Evolutionary conservation across 257 asterid species (phyloP).

Genomic region (Primulina tabacum): DNA sequence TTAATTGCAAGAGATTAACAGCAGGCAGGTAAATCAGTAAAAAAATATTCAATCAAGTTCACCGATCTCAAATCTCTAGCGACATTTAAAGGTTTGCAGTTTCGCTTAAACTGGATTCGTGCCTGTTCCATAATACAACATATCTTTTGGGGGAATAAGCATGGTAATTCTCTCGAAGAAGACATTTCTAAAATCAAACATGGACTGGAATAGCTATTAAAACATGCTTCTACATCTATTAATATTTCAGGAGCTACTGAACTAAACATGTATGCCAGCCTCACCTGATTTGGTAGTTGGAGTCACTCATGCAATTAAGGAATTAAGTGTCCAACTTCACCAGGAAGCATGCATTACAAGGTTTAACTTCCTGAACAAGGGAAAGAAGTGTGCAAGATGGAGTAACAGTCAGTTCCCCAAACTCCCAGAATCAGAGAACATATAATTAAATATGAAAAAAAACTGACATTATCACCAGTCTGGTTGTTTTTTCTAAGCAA

Average conservation of each 20-base stretch:
- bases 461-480: slow-evolving; percentile 24
- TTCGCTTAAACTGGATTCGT: neutral
- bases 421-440: slow-evolving; percentile 28
- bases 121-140: neutral
- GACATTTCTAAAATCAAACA: slow-evolving; percentile 17
- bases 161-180: slow-evolving; percentile 18
- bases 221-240: slow-evolving; percentile 13
- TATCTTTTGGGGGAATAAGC: slow-evolving; percentile 11
- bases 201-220: slow-evolving; percentile 3
- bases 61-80: slow-evolving; percentile 17
- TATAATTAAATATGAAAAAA: slow-evolving; percentile 18
- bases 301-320: slow-evolving; percentile 60
- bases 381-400: slow-evolving; percentile 41
- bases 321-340: slow-evolving; percentile 67
- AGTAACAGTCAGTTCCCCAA: slow-evolving; percentile 41
- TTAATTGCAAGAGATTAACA: slow-evolving; percentile 8
- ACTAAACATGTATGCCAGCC: slow-evolving; percentile 33
- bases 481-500: slow-evolving; percentile 13
- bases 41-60: slow-evolving; percentile 3
- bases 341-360: slow-evolving; percentile 44
- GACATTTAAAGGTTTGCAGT: slow-evolving; percentile 6
- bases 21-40: slow-evolving; percentile 10
- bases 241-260: slow-evolving; percentile 23
- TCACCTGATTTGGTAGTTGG: slow-evolving; percentile 67
- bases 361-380: slow-evolving; percentile 52